Evolutionary conservation across 192 early-diverging fungal species (phyloP).

Genomic region (Glomus cerebriforme): DNA sequence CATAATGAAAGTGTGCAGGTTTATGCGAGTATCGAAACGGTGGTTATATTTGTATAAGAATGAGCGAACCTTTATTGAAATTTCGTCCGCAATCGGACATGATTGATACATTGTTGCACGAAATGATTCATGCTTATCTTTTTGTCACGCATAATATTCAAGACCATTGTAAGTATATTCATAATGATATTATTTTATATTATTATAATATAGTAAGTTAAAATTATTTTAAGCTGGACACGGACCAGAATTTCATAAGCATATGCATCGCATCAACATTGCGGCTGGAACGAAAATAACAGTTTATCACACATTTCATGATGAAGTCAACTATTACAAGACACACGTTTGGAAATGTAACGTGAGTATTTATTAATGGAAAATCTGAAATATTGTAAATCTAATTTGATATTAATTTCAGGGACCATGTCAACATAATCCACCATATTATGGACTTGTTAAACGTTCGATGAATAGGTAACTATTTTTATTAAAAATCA

Average conservation of each 20-base stretch:
- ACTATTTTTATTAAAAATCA: background rate
- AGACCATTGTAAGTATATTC: slow-evolving; percentile 42
- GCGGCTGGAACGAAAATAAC: slow-evolving; percentile 56
- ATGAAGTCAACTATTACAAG: slow-evolving; percentile 67
- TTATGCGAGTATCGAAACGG: slow-evolving; percentile 52
- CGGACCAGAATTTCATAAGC: slow-evolving; percentile 58
- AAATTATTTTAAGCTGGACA: slow-evolving; percentile 49
- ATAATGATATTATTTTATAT: background rate
- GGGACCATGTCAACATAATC: slow-evolving; percentile 54
- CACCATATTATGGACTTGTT: slow-evolving; percentile 64
- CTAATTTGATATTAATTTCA: background rate
- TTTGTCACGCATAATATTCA: slow-evolving; percentile 58
- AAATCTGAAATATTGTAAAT: background rate
- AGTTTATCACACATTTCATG: slow-evolving; percentile 68
- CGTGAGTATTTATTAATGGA: slow-evolving; percentile 27
- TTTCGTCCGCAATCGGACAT: slow-evolving; percentile 61
- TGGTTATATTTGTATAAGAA: slow-evolving; percentile 53
- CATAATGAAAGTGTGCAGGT: slow-evolving; percentile 47
- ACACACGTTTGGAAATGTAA: slow-evolving; percentile 70
- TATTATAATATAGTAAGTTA: background rate
- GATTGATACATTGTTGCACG: slow-evolving; percentile 67
- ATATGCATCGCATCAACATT: slow-evolving; percentile 57
- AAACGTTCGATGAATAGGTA: slow-evolving; percentile 64
- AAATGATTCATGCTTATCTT: slow-evolving; percentile 72
- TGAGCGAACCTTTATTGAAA: slow-evolving; percentile 68